A percentile compares a stretch with the other conserved stretches of the same genome.
Evolutionary conservation across 495 filamentous ascomycete genomes (phyloP).

Genomic region (Amniculicola lignicola): DNA sequence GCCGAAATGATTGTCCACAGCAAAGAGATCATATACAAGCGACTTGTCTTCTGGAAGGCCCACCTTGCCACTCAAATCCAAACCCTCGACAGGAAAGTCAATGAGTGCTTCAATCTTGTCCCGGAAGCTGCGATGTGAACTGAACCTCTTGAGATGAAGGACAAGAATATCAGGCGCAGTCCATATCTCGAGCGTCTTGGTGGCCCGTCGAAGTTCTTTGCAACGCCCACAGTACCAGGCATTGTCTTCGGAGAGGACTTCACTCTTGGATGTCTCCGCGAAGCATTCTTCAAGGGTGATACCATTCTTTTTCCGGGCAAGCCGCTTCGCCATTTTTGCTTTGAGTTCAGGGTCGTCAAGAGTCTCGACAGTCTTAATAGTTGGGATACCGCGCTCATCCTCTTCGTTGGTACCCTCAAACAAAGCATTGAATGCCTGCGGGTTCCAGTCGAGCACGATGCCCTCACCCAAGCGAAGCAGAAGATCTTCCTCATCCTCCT

Average conservation of each 20-base stretch:
- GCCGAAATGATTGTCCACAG: slow-evolving; percentile 91
- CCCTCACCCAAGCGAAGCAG: slow-evolving; percentile 74
- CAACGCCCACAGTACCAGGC: slow-evolving; percentile 96
- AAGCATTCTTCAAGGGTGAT: slow-evolving; percentile 87
- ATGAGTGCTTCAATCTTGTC: slow-evolving; percentile 91
- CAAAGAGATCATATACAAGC: slow-evolving; percentile 86
- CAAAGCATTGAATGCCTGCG: slow-evolving; percentile 61
- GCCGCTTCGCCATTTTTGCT: slow-evolving; percentile 56
- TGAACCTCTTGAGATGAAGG: slow-evolving; percentile 93
- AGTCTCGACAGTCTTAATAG: slow-evolving; percentile 50
- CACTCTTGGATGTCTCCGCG: slow-evolving; percentile 87
- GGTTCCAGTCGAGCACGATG: slow-evolving; percentile 79
- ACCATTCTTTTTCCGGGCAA: slow-evolving; percentile 64
- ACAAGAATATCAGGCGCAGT: slow-evolving; percentile 91
- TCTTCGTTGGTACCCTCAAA: slow-evolving; percentile 57
- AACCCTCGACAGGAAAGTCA: slow-evolving; percentile 82
- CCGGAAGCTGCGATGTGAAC: slow-evolving; percentile 66
- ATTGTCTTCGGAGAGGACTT: slow-evolving; percentile 88
- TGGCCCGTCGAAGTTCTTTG: slow-evolving; percentile 86
- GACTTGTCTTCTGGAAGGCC: slow-evolving; percentile 73
- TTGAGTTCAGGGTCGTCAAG: slow-evolving; percentile 66
- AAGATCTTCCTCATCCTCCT: slow-evolving; percentile 47
- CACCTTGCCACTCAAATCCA: slow-evolving; percentile 79
- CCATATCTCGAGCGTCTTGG: slow-evolving; percentile 96
- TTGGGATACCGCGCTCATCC: slow-evolving; percentile 51